Percentiles rank a stretch among this genome's conserved stretches.
These are phyloP conservation scores for Choiromyces venosus DNA, from an alignment of 495 filamentous ascomycete species.

Conservation along the genomic window DNA sequence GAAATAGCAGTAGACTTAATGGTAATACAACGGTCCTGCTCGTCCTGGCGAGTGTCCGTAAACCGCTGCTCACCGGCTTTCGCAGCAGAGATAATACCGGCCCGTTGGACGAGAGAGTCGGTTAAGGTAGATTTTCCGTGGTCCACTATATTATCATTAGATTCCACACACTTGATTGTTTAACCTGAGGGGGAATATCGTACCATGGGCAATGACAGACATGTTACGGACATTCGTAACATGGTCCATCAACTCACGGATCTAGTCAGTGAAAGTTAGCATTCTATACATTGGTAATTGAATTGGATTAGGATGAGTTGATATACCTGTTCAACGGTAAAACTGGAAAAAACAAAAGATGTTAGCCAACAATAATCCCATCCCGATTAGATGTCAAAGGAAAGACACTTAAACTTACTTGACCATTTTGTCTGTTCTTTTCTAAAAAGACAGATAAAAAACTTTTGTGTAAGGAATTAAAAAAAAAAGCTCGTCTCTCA, in stretches of 20 bases:
- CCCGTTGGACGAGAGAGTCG: slow-evolving; percentile 97
- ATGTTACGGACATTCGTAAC: slow-evolving; percentile 98
- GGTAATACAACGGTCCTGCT: slow-evolving; percentile 99
- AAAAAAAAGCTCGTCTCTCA: slow-evolving; percentile 23
- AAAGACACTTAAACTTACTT: slow-evolving; percentile 69
- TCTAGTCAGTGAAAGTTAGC: slow-evolving; percentile 48
- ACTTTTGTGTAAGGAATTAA: slow-evolving; percentile 11
- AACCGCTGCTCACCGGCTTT: slow-evolving; percentile 94
- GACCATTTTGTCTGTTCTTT: slow-evolving; percentile 93
- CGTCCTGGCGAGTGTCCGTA: slow-evolving; percentile 94
- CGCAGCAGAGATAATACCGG: slow-evolving; percentile 97
- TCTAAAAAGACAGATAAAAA: slow-evolving; percentile 45
- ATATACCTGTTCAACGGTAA: slow-evolving; percentile 69
- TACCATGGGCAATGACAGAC: slow-evolving; percentile 99
- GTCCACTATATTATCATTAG: slow-evolving; percentile 59
- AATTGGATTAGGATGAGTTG: background rate
- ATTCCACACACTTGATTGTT: background rate
- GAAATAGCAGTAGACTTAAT: slow-evolving; percentile 99
- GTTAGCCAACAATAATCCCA: slow-evolving; percentile 10
- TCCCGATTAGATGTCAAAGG: slow-evolving; percentile 14
- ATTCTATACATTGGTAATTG: background rate
- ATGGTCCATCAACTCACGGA: slow-evolving; percentile 95
- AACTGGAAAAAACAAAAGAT: slow-evolving; percentile 56
- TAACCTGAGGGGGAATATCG: slow-evolving; percentile 29
- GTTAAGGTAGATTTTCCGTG: slow-evolving; percentile 99